phyloP scores from a whole-genome alignment of 371 early-diverging fungal species.

The Apophysomyces elegans region DNA sequence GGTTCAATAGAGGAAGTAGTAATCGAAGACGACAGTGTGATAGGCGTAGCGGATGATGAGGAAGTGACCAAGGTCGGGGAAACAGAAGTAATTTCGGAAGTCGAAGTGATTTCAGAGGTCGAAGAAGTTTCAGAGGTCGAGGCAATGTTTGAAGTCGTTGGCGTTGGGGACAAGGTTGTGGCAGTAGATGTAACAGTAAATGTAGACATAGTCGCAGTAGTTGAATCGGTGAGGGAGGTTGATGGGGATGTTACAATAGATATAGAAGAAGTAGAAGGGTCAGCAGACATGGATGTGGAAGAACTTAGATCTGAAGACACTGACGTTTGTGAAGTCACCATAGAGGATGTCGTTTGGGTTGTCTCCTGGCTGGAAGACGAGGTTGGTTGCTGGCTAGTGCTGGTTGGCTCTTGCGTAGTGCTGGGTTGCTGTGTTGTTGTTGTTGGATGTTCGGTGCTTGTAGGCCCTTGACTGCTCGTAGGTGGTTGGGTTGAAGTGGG shows the following conservation, averaged over 20 bases:
- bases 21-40: neutral
- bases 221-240: neutral
- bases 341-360: neutral
- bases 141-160: neutral
- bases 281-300: constrained; percentile 14
- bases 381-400: neutral
- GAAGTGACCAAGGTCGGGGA: neutral
- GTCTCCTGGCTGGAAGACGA: neutral
- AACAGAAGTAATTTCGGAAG: neutral
- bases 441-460: constrained; percentile 3
- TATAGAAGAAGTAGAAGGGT: constrained; percentile 21
- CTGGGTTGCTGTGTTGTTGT: constrained; percentile 12
- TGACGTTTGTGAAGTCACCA: constrained; percentile 2
- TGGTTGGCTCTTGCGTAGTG: constrained; percentile 5
- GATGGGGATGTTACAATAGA: neutral
- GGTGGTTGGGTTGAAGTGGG: no score
- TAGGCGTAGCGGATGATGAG: neutral
- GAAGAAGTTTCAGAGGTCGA: neutral
- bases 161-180: constrained; percentile 5
- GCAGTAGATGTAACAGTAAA: neutral
- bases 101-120: neutral
- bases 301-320: constrained; percentile 4
- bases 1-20: neutral
- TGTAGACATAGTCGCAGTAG: neutral
- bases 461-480: neutral